Evolutionary conservation across 768 basidiomycete species (phyloP), one percentile per base, ranked within the genome.

Genomic region (Kwoniella botswanensis): DNA sequence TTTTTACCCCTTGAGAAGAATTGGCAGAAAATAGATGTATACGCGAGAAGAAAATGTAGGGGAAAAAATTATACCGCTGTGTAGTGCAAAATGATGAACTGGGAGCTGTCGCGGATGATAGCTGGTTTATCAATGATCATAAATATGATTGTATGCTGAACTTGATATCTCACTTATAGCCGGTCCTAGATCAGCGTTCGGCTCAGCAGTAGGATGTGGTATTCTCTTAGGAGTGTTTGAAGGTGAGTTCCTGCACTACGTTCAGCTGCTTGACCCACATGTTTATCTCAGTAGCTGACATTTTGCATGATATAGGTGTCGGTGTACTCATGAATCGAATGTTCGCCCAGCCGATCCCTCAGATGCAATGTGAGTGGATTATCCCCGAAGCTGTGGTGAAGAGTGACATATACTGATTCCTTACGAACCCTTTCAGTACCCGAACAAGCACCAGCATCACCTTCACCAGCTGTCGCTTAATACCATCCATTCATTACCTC

Each of bases 151-250:
- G 22, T 1, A 24, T 52, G 13, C 53, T 42, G 42, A 17, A 17
- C 21, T 22, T 43, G 21, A 9, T 60, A 11, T 60, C 35, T 17
- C 4, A 10, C 4, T 11, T 26, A 15, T 77, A 98, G 96, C 93
- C 86, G 96, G 96, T 18, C 97, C 96, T 35, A 91, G 88, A 85
- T 90, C 93, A 26, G 93, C 93, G 26, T 86, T 98, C 56, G 91
- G 91, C 17, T 94, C 93, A n/a, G 96, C 96, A 18, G 88, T 99
- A 57, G 92, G 93, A 17, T 98, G 97, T 82, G 96, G 95, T 82
- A 95, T 99, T 70, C 86, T 99, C 26, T 88, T 99, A 26, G 95
- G 96, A 75, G 81, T 83, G 21, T 82, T 83, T 50, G 82, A 83
- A 67, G 82, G 82, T 76, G 66, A 63, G 74, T 68, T 6, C 35